Evolutionary conservation across 371 early-diverging fungal species (phyloP), one percentile per base, ranked within the genome.

Genomic region (Rhizomucor miehei): DNA sequence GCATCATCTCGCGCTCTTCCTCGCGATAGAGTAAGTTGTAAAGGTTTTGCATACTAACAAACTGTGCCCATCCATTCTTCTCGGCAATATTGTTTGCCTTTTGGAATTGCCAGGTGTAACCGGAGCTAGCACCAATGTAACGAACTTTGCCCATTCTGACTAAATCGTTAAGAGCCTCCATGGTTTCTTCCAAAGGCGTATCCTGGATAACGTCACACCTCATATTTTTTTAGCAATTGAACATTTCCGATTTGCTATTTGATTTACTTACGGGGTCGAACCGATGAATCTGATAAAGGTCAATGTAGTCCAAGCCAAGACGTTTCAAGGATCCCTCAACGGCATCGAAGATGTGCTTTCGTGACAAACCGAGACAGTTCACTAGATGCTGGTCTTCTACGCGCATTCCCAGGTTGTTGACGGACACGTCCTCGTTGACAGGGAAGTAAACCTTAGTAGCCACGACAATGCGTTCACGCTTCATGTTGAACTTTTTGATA

Each of bases 221-320:
- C 12, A 46, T 20, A 10, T 12, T 35, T 1, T 37, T 21, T 12
- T 16, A 29, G 9, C n/a, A 29, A 1, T 14, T 11, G 16, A 40
- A 34, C n/a, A 20, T 34, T 19, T 14, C 37, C 8, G 12, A 21
- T 14, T n/a, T 8, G 41, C 37, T 20, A 23, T 38, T 14, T 24
- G 19, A 6, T 6, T 16, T 14, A 36, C 64, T 54, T 54, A 63
- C 70, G 43, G 21, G 51, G 36, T 70, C 73, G 14, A 63, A 52
- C n/a, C 74, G 66, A 48, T 78, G 71, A 49, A 87, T 78, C 38
- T 85, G 73, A 56, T 84, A 84, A 44, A 89, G 66, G 55, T 88
- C 87, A 21, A 87, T 65, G 53, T 87, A 87, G 25, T 84, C 85
- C 8, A 72, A 35, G 34, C 61, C 69, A 35, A 81, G 56, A 14